phyloP scores from a whole-genome alignment of 2,329 filamentous ascomycete species.

The Calonectria hongkongensis region DNA sequence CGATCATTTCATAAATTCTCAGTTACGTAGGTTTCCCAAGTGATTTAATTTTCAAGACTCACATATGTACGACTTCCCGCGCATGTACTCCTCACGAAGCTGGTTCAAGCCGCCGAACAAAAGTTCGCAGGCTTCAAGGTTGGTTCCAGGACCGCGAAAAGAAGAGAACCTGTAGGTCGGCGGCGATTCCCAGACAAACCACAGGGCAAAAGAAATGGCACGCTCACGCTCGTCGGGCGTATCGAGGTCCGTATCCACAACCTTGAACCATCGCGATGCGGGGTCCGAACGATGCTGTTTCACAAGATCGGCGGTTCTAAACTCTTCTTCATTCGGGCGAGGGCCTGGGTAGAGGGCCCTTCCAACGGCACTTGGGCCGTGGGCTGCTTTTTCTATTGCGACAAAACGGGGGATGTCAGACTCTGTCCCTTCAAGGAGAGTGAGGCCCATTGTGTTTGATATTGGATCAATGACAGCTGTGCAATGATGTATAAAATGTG shows the following conservation, averaged over 20 bases:
- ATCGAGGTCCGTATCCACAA: constrained; percentile 59
- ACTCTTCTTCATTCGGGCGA: constrained; percentile 46
- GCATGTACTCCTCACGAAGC: constrained; percentile 56
- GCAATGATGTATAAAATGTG: neutral
- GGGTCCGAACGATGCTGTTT: constrained; percentile 49
- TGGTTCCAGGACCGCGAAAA: constrained; percentile 56
- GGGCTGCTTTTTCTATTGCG: constrained; percentile 62
- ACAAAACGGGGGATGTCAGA: constrained; percentile 60
- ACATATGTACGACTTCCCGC: constrained; percentile 60
- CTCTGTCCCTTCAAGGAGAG: constrained; percentile 58
- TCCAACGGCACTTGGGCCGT: constrained; percentile 57
- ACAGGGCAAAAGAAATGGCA: constrained; percentile 61
- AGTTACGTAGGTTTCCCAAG: neutral
- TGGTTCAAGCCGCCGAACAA: constrained; percentile 58
- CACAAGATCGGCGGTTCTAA: constrained; percentile 50
- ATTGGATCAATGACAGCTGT: neutral
- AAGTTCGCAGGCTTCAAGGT: constrained; percentile 58
- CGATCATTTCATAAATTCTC: neutral
- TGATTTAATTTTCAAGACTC: constrained; percentile 44
- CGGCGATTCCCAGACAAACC: constrained; percentile 57
- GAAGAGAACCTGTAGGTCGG: constrained; percentile 49
- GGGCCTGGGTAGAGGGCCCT: constrained; percentile 58
- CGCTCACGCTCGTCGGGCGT: constrained; percentile 45
- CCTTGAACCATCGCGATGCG: constrained; percentile 60
- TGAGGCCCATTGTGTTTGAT: constrained; percentile 60